These are phyloP conservation scores for Candida odintsovae DNA, from an alignment of 805 yeast species.

Conservation along the genomic window DNA sequence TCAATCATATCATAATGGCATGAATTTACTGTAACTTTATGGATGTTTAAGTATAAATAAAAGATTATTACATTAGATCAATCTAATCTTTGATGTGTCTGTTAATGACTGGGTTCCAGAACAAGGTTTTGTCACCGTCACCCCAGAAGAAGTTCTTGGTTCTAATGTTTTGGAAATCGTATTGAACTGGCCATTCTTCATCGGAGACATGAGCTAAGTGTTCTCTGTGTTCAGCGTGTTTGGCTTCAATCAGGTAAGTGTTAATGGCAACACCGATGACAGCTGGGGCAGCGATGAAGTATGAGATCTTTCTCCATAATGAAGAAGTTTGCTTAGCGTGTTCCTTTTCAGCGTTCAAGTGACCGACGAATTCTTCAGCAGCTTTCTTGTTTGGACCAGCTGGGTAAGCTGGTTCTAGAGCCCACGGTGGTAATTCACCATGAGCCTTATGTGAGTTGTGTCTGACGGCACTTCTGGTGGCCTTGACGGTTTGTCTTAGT, in stretches of 20 bases:
- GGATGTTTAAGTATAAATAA: background rate
- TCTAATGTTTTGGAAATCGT: conserved; percentile 90
- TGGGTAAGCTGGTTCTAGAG: conserved; percentile 43
- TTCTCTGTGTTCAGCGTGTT: conserved; percentile 87
- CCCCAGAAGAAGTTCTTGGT: conserved; percentile 94
- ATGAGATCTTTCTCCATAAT: conserved; percentile 82
- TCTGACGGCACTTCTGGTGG: conserved; percentile 17
- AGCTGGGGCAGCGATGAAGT: conserved; percentile 78
- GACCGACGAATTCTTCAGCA: conserved; percentile 60
- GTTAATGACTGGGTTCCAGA: conserved; percentile 94
- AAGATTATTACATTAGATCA: background rate
- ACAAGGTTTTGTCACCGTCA: conserved; percentile 93
- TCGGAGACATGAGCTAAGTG: conserved; percentile 66
- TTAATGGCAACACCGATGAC: conserved; percentile 71
- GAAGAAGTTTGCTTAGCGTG: conserved; percentile 76
- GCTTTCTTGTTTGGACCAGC: conserved; percentile 36
- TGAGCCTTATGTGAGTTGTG: conserved; percentile 16
- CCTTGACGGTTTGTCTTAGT: conserved; percentile 26
- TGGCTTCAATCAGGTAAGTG: conserved; percentile 75
- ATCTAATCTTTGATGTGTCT: conserved; percentile 52
- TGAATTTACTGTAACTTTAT: background rate
- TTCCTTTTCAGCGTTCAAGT: conserved; percentile 57
- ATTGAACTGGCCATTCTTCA: conserved; percentile 89
- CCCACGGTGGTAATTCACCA: conserved; percentile 34
- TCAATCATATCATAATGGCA: background rate